Percentiles rank a stretch among this genome's conserved stretches.
phyloP scores from a whole-genome alignment of 2,329 filamentous ascomycete genomes.

The Amesomyces nigricolor region DNA sequence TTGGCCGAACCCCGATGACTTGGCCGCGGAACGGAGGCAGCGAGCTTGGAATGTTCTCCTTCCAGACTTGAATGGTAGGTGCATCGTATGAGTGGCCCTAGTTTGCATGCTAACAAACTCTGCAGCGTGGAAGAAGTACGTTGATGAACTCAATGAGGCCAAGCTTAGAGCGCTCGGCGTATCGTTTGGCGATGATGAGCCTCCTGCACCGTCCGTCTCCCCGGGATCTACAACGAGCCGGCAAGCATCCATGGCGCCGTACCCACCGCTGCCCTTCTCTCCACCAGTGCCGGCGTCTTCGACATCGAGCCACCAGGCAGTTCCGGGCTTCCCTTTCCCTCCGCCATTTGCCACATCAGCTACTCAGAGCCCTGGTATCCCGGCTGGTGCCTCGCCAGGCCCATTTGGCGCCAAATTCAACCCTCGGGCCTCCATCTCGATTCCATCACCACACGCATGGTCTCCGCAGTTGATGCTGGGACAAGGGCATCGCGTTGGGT shows the following conservation, averaged over 20 bases:
- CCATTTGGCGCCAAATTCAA: constrained; percentile 63
- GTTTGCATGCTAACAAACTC: constrained; percentile 17
- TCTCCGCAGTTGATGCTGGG: constrained; percentile 50
- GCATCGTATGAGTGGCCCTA: neutral
- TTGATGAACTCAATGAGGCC: constrained; percentile 77
- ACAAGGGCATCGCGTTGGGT: constrained; percentile 52
- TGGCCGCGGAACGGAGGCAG: constrained; percentile 49
- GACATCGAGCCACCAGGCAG: constrained; percentile 61
- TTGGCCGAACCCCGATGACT: constrained; percentile 60
- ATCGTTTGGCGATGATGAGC: constrained; percentile 69
- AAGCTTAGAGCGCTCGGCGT: constrained; percentile 91
- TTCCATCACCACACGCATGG: constrained; percentile 57
- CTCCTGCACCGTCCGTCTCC: constrained; percentile 57
- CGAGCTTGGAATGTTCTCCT: constrained; percentile 57
- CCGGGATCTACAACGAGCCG: constrained; percentile 58
- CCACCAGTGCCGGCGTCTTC: constrained; percentile 77
- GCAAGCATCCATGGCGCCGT: constrained; percentile 62
- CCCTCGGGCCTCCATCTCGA: constrained; percentile 65
- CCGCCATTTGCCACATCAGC: constrained; percentile 56
- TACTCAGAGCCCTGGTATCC: constrained; percentile 56
- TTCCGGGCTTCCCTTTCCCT: constrained; percentile 52
- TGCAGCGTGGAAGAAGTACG: constrained; percentile 67
- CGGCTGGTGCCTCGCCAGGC: constrained; percentile 65
- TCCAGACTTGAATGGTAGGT: constrained; percentile 59
- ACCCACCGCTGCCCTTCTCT: constrained; percentile 72